A percentile compares a stretch with the other conserved stretches of the same genome.
phyloP scores from a whole-genome alignment of 2,329 filamentous ascomycete species.

The Colletotrichum somersetense region DNA sequence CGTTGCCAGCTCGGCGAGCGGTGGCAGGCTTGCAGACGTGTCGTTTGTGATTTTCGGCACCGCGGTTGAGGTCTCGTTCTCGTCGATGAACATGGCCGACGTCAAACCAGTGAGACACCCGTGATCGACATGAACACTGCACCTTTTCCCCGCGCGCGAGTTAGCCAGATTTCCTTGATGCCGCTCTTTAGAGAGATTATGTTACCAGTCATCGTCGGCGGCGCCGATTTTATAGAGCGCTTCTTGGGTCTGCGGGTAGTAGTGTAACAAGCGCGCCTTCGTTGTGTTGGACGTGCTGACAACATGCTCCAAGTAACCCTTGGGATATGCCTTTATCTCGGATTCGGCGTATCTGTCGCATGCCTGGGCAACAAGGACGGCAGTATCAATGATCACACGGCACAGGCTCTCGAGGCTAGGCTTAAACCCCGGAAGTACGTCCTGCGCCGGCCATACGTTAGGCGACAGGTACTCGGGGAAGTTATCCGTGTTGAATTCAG shows the following conservation, averaged over 20 bases:
- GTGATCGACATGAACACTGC: conserved; percentile 74
- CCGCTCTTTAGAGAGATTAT: background rate
- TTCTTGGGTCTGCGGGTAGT: conserved; percentile 74
- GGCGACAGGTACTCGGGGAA: conserved; percentile 91
- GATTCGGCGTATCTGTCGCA: conserved; percentile 87
- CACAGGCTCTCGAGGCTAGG: conserved; percentile 81
- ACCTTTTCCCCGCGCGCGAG: background rate
- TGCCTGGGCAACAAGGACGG: conserved; percentile 87
- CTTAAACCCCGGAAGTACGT: conserved; percentile 80
- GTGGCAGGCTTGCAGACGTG: conserved; percentile 53
- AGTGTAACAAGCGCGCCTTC: conserved; percentile 92
- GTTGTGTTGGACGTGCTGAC: conserved; percentile 88
- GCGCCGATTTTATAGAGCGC: conserved; percentile 46
- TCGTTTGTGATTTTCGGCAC: conserved; percentile 48
- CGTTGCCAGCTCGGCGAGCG: conserved; percentile 76
- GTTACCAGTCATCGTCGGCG: conserved; percentile 92
- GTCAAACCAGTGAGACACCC: conserved; percentile 93
- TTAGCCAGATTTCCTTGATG: background rate
- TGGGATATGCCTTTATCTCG: conserved; percentile 82
- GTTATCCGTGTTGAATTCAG: conserved; percentile 68
- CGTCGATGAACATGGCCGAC: conserved; percentile 95
- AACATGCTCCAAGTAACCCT: conserved; percentile 86
- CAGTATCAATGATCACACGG: conserved; percentile 87
- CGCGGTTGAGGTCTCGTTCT: conserved; percentile 61
- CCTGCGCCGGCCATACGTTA: conserved; percentile 86